Evolutionary conservation across 2,329 filamentous ascomycete genomes (phyloP).

Genomic region (Calonectria pteridis): DNA sequence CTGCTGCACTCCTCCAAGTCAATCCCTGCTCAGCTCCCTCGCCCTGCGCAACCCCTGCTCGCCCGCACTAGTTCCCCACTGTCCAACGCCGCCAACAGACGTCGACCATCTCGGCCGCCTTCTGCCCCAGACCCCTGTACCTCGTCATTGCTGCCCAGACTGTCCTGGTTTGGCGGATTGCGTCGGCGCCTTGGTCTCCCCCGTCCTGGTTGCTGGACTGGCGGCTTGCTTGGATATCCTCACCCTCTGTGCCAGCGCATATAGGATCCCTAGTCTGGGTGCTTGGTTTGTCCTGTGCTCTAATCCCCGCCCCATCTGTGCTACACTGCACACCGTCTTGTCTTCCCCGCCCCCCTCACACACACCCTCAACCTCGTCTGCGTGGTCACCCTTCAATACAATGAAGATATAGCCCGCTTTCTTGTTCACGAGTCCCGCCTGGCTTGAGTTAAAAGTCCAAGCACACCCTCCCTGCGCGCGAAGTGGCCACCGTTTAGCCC

Average conservation of each 20-base stretch:
- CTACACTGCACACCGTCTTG: slow-evolving; percentile 32
- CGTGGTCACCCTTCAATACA: slow-evolving; percentile 22
- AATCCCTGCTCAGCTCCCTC: slow-evolving; percentile 32
- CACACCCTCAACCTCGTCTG: slow-evolving; percentile 19
- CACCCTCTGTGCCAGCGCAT: slow-evolving; percentile 43
- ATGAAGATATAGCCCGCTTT: slow-evolving; percentile 18
- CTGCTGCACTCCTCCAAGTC: slow-evolving; percentile 10
- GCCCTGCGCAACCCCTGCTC: slow-evolving; percentile 30
- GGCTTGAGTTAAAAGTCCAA: slow-evolving; percentile 26
- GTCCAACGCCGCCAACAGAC: slow-evolving; percentile 37
- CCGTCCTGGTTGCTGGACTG: slow-evolving; percentile 19
- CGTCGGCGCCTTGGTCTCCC: slow-evolving; percentile 24
- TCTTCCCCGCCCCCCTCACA: slow-evolving; percentile 21
- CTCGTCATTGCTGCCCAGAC: slow-evolving; percentile 34
- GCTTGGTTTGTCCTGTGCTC: slow-evolving; percentile 38
- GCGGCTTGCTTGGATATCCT: slow-evolving; percentile 35
- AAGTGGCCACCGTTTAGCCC: not conserved
- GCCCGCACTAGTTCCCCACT: slow-evolving; percentile 38
- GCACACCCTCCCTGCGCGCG: slow-evolving; percentile 25
- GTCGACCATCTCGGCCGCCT: slow-evolving; percentile 24
- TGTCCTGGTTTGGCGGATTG: slow-evolving; percentile 11
- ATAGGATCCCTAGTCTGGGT: slow-evolving; percentile 36
- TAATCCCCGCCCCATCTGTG: slow-evolving; percentile 36
- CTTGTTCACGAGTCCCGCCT: slow-evolving; percentile 19
- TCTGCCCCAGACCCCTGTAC: slow-evolving; percentile 28